Evolutionary conservation across 306 rosid species (phyloP).

Genomic region (Pyrus communis): DNA sequence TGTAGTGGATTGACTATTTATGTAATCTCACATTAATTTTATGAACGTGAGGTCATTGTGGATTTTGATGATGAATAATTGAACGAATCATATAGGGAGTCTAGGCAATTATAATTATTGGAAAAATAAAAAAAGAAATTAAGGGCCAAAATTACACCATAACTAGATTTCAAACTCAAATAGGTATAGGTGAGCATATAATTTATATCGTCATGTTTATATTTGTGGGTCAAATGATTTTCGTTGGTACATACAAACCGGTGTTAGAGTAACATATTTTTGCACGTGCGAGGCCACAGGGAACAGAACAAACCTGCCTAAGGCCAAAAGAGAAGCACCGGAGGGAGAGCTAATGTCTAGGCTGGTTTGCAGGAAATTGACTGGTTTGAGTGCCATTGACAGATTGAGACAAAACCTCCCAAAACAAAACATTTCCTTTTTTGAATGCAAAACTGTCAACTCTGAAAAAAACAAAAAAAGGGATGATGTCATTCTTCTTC

Average conservation of each 20-base stretch:
- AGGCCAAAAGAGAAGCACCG: not conserved
- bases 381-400: slow-evolving; percentile 35
- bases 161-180: not conserved
- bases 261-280: not conserved
- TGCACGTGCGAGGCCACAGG: not conserved
- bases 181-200: too few species aligned
- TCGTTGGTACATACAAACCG: not conserved
- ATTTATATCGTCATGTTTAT: not conserved
- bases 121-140: too few species aligned
- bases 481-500: slow-evolving; percentile 30
- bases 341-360: slow-evolving; percentile 38
- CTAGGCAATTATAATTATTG: too few species aligned
- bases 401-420: slow-evolving; percentile 18
- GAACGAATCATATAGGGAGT: too few species aligned
- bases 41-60: too few species aligned
- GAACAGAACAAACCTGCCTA: not conserved
- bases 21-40: too few species aligned
- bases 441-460: slow-evolving; percentile 23
- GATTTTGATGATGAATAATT: too few species aligned
- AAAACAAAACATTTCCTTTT: slow-evolving; percentile 22
- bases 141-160: too few species aligned
- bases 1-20: too few species aligned
- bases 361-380: slow-evolving; percentile 42
- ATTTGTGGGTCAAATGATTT: not conserved
- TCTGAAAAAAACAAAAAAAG: not conserved